Base-by-base conservation (phyloP, 805 yeast genomes). In the Pichia manshurica region DNA sequence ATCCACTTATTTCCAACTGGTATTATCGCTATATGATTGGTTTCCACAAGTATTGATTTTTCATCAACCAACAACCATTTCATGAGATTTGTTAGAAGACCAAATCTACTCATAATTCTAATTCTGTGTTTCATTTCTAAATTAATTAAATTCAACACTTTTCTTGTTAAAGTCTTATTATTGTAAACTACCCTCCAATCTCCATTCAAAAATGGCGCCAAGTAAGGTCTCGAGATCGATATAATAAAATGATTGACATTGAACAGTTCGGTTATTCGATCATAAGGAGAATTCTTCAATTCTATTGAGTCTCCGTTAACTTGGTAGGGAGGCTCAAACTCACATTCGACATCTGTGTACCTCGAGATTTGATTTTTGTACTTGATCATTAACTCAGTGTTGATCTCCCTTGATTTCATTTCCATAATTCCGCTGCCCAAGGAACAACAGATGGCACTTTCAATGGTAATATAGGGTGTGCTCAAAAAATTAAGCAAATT, bases 231-330 rank as follows among this genome's bases (percentile, higher is more conserved):
- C 8, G 98, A 96, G 54, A 91, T 72, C 19, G 96, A 87, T 1
- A 90, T 90, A 28, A 93, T 74, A 60, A 88, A 91, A 64, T 90
- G 95, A 65, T 93, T 93, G 21, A 93, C 98, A 58, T 93, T 93
- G 70, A 91, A 93, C 49, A 91, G 73, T 63, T 93, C 98, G 0
- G 96, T 84, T 42, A 91, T 73, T 46, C 96, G 71, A 1, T 93
- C 85, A 61, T 91, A 91, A 0, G 97, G 96, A 10, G 84, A 79
- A 12, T 54, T 57, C 36, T 33, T 41, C 15, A 51, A 47, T 7
- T 49, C 48, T 21, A 45, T 34, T 10, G 49, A 39, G 23, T 50
- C 48, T 16, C 48, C 51, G n/a, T 39, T 29, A 2, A 47, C 47
- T 49, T 75, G 75, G 46, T 65, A 68, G 2, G 71, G 71, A 1